A percentile compares a stretch with the other conserved stretches of the same genome.
Evolutionary conservation across 1,139 yeast genomes (phyloP).

Genomic region (Protomyces inundatus): DNA sequence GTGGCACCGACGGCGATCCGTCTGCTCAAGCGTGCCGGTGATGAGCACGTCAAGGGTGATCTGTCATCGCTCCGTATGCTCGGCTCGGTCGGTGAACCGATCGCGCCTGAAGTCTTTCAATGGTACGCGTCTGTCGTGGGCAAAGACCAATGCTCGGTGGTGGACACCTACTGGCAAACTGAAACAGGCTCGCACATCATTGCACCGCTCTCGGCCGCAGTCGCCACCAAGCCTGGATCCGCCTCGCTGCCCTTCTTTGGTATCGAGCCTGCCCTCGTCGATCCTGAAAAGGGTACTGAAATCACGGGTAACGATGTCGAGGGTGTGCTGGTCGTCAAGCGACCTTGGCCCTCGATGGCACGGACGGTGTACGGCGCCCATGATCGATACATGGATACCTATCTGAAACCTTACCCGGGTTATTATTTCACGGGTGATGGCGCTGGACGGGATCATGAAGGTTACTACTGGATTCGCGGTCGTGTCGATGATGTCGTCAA

Average conservation of each 20-base stretch:
- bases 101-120: slow-evolving; percentile 96
- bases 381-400: slow-evolving; percentile 83
- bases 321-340: slow-evolving; percentile 86
- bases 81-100: slow-evolving; percentile 99
- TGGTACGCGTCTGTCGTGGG: slow-evolving; percentile 96
- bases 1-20: slow-evolving; percentile 98
- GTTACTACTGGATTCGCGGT: slow-evolving; percentile 97
- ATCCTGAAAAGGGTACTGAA: slow-evolving; percentile 84
- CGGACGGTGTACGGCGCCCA: slow-evolving; percentile 93
- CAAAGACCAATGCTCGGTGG: slow-evolving; percentile 72
- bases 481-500: slow-evolving; percentile 98
- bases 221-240: slow-evolving; percentile 95
- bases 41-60: slow-evolving; percentile 81
- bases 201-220: slow-evolving; percentile 90
- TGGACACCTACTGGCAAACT: slow-evolving; percentile 99
- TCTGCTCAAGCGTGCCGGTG: slow-evolving; percentile 91
- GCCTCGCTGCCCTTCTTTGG: slow-evolving; percentile 97
- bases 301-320: slow-evolving; percentile 84
- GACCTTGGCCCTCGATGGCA: slow-evolving; percentile 98
- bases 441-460: slow-evolving; percentile 95
- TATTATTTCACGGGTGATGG: slow-evolving; percentile 98
- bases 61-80: slow-evolving; percentile 84
- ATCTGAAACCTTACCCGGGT: slow-evolving; percentile 92
- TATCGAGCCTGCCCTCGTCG: slow-evolving; percentile 80
- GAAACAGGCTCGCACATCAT: slow-evolving; percentile 95